Conservation (phyloP, 345 rosid genomes). For the Streptanthus diversifolius region DNA sequence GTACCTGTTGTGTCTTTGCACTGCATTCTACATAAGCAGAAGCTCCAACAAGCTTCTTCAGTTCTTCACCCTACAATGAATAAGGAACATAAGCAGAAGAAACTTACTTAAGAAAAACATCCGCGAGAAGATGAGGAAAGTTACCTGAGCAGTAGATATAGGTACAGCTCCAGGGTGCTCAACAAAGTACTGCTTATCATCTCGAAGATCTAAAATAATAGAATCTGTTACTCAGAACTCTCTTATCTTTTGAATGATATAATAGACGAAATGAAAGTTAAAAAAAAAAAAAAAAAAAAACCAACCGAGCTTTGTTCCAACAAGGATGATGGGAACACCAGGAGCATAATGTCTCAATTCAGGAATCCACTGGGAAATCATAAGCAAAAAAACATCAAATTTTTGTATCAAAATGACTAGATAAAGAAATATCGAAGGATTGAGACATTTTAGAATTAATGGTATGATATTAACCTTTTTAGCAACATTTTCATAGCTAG, state of each 20-base stretch:
- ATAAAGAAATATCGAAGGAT: neutral
- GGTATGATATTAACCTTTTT: conserved; percentile 54
- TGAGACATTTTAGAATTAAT: neutral
- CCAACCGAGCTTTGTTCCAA: conserved; percentile 84
- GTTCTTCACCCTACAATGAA: conserved; percentile 65
- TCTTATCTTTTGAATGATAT: neutral
- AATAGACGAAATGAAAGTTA: neutral
- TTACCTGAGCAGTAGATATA: conserved; percentile 71
- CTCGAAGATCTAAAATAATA: conserved; percentile 63
- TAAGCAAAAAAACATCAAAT: conserved; percentile 16
- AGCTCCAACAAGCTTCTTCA: conserved; percentile 70
- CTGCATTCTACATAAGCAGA: conserved; percentile 78
- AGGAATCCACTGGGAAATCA: conserved; percentile 77
- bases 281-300: neutral
- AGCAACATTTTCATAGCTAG: conserved; percentile 84
- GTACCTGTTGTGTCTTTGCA: conserved; percentile 87
- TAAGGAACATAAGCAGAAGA: neutral
- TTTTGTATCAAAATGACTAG: conserved; percentile 17
- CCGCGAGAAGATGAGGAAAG: neutral
- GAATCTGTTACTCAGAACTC: conserved; percentile 1
- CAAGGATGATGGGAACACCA: conserved; percentile 77
- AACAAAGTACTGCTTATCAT: conserved; percentile 60
- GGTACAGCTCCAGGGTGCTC: conserved; percentile 81
- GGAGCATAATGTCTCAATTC: conserved; percentile 91
- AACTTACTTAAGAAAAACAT: neutral